Conservation (phyloP, 306 rosid species). For the Cicer pinnatifidum region DNA sequence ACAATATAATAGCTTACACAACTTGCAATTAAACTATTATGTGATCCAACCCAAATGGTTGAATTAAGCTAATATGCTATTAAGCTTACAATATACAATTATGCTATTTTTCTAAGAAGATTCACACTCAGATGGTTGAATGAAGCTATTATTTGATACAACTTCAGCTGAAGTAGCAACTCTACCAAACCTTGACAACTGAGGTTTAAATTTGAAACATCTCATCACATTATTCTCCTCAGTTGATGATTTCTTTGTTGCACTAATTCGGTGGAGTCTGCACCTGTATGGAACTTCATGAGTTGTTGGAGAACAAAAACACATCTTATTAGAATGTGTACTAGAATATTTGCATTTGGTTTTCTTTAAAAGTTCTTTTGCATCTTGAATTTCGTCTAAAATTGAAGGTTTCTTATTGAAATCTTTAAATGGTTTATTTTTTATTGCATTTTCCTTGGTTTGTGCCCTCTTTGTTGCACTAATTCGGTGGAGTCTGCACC, state of each 20-base stretch:
- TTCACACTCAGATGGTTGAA: background rate
- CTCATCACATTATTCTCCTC: conserved; percentile 23
- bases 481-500: conserved; percentile 45
- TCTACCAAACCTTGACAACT: conserved; percentile 43
- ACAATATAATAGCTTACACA: background rate
- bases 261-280: conserved; percentile 33
- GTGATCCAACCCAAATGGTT: no score
- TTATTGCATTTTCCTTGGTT: no score
- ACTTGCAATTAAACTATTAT: background rate
- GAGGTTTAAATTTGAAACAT: conserved; percentile 39
- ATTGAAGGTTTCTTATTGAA: no score
- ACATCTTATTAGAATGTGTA: no score
- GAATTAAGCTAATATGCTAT: no score
- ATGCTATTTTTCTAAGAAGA: conserved; percentile 22
- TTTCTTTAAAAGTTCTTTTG: no score
- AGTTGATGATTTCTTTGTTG: conserved; percentile 29
- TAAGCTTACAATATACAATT: background rate
- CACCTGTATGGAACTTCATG: no score
- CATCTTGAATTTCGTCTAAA: no score
- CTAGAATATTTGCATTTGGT: no score
- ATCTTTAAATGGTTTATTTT: no score
- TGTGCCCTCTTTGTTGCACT: conserved; percentile 38
- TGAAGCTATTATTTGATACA: conserved; percentile 17
- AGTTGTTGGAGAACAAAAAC: no score
- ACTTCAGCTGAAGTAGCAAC: conserved; percentile 30